Evolutionary conservation across 441 rosid genomes (phyloP), one percentile per base, ranked within the genome.

Genomic region (Daphne laureola): DNA sequence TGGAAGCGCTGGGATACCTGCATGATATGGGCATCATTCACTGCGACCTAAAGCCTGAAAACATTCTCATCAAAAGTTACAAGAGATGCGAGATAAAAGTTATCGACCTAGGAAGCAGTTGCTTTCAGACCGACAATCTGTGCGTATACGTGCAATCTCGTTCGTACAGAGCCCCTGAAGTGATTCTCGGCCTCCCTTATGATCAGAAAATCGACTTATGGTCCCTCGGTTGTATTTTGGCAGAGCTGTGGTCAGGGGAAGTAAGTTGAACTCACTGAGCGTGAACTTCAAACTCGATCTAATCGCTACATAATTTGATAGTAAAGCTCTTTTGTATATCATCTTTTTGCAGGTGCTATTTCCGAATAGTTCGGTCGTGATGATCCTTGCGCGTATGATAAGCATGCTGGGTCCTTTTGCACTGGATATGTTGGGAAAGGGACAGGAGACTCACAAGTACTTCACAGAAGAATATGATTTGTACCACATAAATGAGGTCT

Each of bases 61-160:
- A 93, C 50, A 78, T 89, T 60, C 80, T 93, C 31, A 80, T 93
- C 50, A 89, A 80, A 70, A 87, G 95, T 66, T 89, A 89, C 65
- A 72, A 76, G 42, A 83, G 76, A 71, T 81, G 90, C 14, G 82
- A 81, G 69, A 68, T 89, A 38, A 93, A 93, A 69, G 73, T 89
- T 61, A 93, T 93, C 14, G 99, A 93, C 72, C 97, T 93, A 12
- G 99, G 99, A 67, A 89, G 99, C 76, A 93, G 99, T 60, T 90
- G 97, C 75, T 93, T 93, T 63, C 76, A 55, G 52, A 73, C 87
- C 0, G 97, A 92, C 67, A 81, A 72, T 75, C 67, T 92, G 59
- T 84, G 96, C 53, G 68, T 84, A 41, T 92, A 92, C 25, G 96
- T 86, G 43, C 98, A 86, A 62, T 89, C 98, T 4, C 96, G 96